Conservation (phyloP, 2,329 filamentous ascomycete genomes). For the Aspergillus nomiae region DNA sequence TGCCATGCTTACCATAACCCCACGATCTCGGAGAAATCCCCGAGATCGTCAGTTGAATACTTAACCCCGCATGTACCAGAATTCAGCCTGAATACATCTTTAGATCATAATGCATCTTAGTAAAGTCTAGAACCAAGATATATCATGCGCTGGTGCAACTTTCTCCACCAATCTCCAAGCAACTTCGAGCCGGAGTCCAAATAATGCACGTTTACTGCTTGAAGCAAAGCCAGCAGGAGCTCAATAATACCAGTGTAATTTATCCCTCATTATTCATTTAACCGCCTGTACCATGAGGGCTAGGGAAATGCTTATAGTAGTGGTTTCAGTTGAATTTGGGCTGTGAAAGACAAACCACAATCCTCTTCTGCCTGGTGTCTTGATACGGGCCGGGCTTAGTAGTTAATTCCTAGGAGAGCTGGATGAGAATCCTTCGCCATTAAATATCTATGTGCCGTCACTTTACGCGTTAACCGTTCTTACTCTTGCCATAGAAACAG, state of each 20-base stretch:
- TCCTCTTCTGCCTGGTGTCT: background rate
- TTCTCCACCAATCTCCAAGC: background rate
- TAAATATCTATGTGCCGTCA: background rate
- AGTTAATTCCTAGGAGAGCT: background rate
- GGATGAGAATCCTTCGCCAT: background rate
- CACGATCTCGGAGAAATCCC: background rate
- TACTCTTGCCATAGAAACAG: background rate
- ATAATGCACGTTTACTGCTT: background rate
- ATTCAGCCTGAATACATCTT: background rate
- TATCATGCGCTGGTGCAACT: background rate
- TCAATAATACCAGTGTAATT: background rate
- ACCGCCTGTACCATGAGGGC: background rate
- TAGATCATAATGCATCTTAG: background rate
- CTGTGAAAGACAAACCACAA: background rate
- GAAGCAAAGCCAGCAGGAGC: background rate
- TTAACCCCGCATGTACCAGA: background rate
- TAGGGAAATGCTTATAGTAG: background rate
- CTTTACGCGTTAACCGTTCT: background rate
- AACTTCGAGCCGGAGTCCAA: background rate
- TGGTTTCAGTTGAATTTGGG: no score
- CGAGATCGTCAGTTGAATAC: background rate
- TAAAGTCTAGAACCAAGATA: background rate
- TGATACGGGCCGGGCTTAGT: background rate
- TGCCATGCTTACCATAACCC: background rate
- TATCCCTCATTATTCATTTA: background rate